Evolutionary conservation across 768 basidiomycete species (phyloP).

Genomic region (Agrocybe praecox): DNA sequence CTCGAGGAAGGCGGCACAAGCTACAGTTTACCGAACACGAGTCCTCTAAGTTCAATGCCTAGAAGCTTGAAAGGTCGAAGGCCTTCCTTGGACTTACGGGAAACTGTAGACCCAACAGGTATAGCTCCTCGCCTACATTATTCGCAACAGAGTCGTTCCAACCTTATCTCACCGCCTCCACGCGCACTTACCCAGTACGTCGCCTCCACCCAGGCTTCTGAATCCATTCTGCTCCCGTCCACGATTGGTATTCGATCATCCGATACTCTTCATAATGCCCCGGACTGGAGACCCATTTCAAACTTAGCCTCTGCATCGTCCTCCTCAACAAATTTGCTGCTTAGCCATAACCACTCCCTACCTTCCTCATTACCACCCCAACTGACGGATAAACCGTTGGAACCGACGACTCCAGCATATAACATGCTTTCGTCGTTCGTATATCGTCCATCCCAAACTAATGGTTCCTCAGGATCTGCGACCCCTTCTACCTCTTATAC

Average conservation of each 20-base stretch:
- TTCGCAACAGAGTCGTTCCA: conserved; percentile 50
- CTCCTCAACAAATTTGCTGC: conserved; percentile 29
- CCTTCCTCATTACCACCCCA: conserved; percentile 27
- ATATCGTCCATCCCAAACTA: conserved; percentile 26
- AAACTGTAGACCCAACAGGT: conserved; percentile 14
- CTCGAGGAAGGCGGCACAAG: conserved; percentile 20
- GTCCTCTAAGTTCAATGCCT: conserved; percentile 15
- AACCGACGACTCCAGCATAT: conserved; percentile 58
- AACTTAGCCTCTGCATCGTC: conserved; percentile 20
- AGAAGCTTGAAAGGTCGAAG: conserved; percentile 34
- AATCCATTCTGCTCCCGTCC: conserved; percentile 63
- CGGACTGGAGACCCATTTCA: conserved; percentile 21
- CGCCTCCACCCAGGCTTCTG: conserved; percentile 52
- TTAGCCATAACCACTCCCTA: conserved; percentile 18
- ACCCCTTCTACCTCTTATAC: conserved; percentile 39
- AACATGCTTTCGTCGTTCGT: conserved; percentile 64
- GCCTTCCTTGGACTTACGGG: conserved; percentile 47
- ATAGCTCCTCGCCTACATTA: conserved; percentile 48
- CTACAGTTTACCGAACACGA: conserved; percentile 24
- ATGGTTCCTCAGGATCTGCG: conserved; percentile 25
- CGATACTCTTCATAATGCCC: conserved; percentile 27
- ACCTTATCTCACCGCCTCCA: conserved; percentile 68
- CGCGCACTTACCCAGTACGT: conserved; percentile 78
- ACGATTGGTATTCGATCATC: conserved; percentile 65
- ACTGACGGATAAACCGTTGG: conserved; percentile 38